Base-by-base conservation (phyloP, 1,139 yeast species). In the Geotrichum citri-aurantii region DNA sequence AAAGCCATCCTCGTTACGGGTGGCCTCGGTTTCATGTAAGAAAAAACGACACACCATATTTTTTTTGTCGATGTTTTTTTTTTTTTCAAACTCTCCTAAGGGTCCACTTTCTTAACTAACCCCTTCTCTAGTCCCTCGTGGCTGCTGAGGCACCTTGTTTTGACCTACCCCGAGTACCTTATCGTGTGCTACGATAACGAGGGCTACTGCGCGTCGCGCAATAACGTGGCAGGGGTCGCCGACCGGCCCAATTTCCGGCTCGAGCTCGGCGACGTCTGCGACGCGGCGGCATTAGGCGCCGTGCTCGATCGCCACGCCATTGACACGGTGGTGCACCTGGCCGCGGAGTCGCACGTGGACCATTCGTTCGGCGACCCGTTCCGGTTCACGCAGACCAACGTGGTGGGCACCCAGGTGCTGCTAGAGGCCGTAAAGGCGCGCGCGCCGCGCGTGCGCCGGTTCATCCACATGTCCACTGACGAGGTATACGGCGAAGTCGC, bases 271-370 rank as follows among this genome's bases (percentile, higher is more conserved):
- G 84, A 82, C 63, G 68, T 82, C 1, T 69, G 71, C 11, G 72
- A 73, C 14, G 66, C 65, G 6, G 64, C 64, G 21, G 63, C 62
- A 17, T 65, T 75, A 1, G 50, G 60, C n/a, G 53, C 55, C 1
- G 66, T 68, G 4, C 63, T 74, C 51, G 63, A 64, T 46, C 54
- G 62, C 17, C 58, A 71, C 61, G 55, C 64, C 7, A 66, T 79
- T 31, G 74, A 75, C 12, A 73, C 76, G 1, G 73, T 82, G 23
- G 65, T 83, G 24, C 80, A 83, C 64, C 73, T 82, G 64, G 87
- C 87, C 0, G 87, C 86, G 4, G 84, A 82, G 63, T 77, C 84
- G 47, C 78, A 80, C 63, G 87, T 83, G 8, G 86, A 82, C 65
- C 73, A 73, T 51, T 81, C 85, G 12, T 82, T 82, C 62, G 68